phyloP scores from a whole-genome alignment of 768 basidiomycete genomes.

The Ramaria sp. region DNA sequence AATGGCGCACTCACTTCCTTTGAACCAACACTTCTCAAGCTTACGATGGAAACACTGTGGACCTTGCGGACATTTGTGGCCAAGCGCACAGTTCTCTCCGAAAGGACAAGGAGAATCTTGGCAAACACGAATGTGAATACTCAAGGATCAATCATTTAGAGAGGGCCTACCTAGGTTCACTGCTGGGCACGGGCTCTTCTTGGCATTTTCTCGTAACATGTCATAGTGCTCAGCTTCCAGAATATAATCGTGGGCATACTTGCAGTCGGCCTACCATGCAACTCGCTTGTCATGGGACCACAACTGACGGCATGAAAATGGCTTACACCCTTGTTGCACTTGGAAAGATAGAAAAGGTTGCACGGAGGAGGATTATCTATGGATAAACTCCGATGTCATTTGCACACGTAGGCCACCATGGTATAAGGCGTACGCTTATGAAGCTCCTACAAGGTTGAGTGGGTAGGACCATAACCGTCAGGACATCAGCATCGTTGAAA shows the following conservation, averaged over 20 bases:
- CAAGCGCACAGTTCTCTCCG: conserved; percentile 72
- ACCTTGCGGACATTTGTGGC: conserved; percentile 76
- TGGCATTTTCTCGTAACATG: conserved; percentile 63
- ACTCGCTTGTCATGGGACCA: background rate
- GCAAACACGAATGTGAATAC: background rate
- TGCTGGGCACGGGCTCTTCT: conserved; percentile 81
- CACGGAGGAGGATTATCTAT: conserved; percentile 76
- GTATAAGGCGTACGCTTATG: conserved; percentile 53
- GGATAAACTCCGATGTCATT: background rate
- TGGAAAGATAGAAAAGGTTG: conserved; percentile 78
- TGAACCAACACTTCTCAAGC: conserved; percentile 79
- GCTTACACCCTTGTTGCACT: conserved; percentile 59
- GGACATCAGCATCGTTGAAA: background rate
- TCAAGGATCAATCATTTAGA: background rate
- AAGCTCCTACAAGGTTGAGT: conserved; percentile 38
- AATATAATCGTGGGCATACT: conserved; percentile 75
- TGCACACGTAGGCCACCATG: conserved; percentile 9
- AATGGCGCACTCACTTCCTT: conserved; percentile 39
- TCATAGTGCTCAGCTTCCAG: conserved; percentile 62
- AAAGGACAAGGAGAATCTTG: conserved; percentile 66
- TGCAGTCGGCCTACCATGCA: conserved; percentile 40
- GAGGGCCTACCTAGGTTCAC: conserved; percentile 56
- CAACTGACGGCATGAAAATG: background rate
- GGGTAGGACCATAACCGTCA: no score
- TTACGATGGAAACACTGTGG: conserved; percentile 35